Conservation (phyloP, 1,139 yeast genomes). For the Yarrowia galli region DNA sequence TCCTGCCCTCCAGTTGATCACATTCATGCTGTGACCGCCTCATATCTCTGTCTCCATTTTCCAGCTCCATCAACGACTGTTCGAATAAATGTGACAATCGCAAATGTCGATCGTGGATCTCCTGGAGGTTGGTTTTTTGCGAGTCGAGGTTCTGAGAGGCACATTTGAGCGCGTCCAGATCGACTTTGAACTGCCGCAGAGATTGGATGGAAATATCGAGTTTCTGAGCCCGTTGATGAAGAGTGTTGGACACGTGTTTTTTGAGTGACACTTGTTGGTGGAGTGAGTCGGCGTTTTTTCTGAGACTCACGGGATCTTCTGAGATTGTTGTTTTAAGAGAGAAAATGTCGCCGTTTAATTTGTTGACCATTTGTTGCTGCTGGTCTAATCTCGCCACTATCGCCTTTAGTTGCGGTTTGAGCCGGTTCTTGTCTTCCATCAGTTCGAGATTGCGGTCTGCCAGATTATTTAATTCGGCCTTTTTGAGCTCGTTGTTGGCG, state of each 20-base stretch:
- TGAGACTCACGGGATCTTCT: background rate
- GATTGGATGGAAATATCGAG: conserved; percentile 7
- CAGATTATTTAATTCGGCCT: conserved; percentile 1
- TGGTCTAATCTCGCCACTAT: background rate
- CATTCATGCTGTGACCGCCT: conserved; percentile 13
- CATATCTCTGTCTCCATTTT: background rate
- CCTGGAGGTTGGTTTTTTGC: background rate
- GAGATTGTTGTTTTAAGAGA: background rate
- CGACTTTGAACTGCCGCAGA: conserved; percentile 1
- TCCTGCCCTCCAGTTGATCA: conserved; percentile 7
- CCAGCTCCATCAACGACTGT: background rate
- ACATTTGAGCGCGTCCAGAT: background rate
- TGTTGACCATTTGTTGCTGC: background rate
- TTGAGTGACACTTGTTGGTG: conserved; percentile 3
- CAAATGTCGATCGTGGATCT: conserved; percentile 1
- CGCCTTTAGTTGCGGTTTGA: background rate
- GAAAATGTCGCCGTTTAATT: background rate
- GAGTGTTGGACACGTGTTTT: background rate
- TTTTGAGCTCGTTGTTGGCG: background rate
- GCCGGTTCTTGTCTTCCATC: background rate
- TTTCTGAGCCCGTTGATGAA: background rate
- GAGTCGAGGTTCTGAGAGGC: background rate
- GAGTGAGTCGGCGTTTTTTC: background rate
- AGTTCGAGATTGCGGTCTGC: conserved; percentile 5
- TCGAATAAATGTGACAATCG: background rate